Conservation (phyloP, 1,139 yeast genomes). For the Debaryomyces sp. region DNA sequence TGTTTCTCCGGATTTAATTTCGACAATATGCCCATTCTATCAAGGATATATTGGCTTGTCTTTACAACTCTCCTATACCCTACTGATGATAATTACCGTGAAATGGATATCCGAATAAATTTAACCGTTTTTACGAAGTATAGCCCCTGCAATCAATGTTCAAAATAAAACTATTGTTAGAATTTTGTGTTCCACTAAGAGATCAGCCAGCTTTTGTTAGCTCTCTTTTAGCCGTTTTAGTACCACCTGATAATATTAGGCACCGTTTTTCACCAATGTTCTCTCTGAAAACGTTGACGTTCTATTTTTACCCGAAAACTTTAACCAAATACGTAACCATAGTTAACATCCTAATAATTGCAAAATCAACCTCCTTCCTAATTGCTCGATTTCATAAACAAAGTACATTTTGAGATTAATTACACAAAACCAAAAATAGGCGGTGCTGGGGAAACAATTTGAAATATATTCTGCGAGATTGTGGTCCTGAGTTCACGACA, state of each 20-base stretch:
- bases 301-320: neutral
- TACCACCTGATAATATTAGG: neutral
- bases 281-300: neutral
- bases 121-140: neutral
- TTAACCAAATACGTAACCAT: neutral
- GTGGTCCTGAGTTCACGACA: neutral
- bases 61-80: neutral
- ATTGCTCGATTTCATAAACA: conserved; percentile 9
- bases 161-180: conserved; percentile 1
- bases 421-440: conserved; percentile 3
- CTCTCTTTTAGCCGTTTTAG: neutral
- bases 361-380: conserved; percentile 8
- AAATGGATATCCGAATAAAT: neutral
- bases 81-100: neutral
- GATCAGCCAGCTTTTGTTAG: neutral
- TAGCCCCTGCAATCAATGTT: conserved; percentile 1
- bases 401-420: neutral
- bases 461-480: neutral
- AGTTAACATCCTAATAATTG: neutral
- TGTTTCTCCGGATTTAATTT: conserved; percentile 18
- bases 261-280: neutral
- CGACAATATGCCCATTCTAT: conserved; percentile 24
- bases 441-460: neutral
- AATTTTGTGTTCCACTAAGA: neutral
- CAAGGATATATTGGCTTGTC: neutral